A percentile compares a stretch with the other conserved stretches of the same genome.
Conservation (phyloP, 2,329 filamentous ascomycete genomes). For the Aspergillus piperis region DNA sequence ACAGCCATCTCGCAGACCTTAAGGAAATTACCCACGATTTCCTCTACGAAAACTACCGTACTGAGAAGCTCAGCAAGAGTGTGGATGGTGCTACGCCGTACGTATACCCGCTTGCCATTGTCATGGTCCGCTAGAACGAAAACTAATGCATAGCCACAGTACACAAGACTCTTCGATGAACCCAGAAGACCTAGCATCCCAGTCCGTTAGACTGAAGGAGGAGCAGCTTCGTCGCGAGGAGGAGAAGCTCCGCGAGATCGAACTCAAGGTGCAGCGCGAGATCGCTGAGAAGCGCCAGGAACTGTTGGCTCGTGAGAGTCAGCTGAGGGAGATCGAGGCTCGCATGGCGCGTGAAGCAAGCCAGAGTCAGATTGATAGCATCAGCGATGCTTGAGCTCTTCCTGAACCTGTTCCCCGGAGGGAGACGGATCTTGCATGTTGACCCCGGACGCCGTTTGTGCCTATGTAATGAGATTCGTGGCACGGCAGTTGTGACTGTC, state of each 20-base stretch:
- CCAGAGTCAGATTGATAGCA: conserved; percentile 32
- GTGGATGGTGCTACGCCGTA: conserved; percentile 89
- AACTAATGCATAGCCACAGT: conserved; percentile 27
- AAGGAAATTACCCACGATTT: conserved; percentile 99
- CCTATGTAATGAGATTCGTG: conserved; percentile 39
- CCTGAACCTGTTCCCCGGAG: conserved; percentile 29
- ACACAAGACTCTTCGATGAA: conserved; percentile 83
- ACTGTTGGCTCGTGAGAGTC: conserved; percentile 92
- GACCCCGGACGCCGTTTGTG: conserved; percentile 37
- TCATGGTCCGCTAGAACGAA: background rate
- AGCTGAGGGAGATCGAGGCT: conserved; percentile 97
- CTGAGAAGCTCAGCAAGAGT: conserved; percentile 99
- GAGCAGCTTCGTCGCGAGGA: conserved; percentile 98
- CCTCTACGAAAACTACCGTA: conserved; percentile 99
- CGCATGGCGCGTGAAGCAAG: conserved; percentile 89
- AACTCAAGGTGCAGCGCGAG: conserved; percentile 98
- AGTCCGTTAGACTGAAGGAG: conserved; percentile 98
- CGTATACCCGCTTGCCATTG: conserved; percentile 45
- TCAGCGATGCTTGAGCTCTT: conserved; percentile 39
- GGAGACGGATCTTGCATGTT: conserved; percentile 27
- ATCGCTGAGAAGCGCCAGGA: conserved; percentile 99
- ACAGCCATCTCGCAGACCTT: conserved; percentile 95
- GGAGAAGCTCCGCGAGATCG: conserved; percentile 99
- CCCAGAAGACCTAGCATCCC: conserved; percentile 92
- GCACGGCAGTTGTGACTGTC: conserved; percentile 38